Base-by-base conservation (phyloP, 345 rosid genomes). In the Linum lewisii region DNA sequence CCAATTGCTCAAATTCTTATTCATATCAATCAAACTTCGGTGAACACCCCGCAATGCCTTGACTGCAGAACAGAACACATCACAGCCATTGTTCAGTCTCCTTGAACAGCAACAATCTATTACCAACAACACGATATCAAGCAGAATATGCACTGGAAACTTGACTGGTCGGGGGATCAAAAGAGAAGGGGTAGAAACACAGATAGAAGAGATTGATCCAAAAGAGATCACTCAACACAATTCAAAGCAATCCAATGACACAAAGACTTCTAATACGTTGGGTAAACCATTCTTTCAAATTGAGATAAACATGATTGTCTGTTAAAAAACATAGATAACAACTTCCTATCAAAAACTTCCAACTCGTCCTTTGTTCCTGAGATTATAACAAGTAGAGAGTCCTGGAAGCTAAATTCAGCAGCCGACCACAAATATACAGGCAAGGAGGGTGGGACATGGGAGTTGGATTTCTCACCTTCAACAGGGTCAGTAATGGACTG, bases 1-100 rank as follows among this genome's bases (percentile, higher is more conserved):
- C 99, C 99, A 93, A 64, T 82, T 83, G 54, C 70, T 81, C 75
- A 93, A 75, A 67, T 79, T 83, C 29, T 64, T 72, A 59, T 78
- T 66, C n/a, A 78, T 61, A 73, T 93, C 99, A 26, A 70, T 21
- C 66, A 93, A 76, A 67, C 74, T 78, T 13, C 24, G 68, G 78
- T n/a, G 77, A 63, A 89, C 74, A 15, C 51, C 83, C 59, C 60
- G 64, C 77, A 93, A 71, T 58, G 97, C 95, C 54, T 59, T 62
- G 70, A 84, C 97, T 93, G 78, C 63, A 66, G 58, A 68, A 72
- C 51, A 16, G 54, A 7, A 42, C 20, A 58, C 19, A 19, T 16
- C 6, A 5, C 29, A 60, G 58, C 51, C 54, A 62, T 38, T 8
- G 20, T 4, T 29, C 58, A 58, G 53, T 45, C 22, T 19, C n/a